Evolutionary conservation across 805 yeast species (phyloP), one percentile per base, ranked within the genome.

Genomic region (Ogataea pini): DNA sequence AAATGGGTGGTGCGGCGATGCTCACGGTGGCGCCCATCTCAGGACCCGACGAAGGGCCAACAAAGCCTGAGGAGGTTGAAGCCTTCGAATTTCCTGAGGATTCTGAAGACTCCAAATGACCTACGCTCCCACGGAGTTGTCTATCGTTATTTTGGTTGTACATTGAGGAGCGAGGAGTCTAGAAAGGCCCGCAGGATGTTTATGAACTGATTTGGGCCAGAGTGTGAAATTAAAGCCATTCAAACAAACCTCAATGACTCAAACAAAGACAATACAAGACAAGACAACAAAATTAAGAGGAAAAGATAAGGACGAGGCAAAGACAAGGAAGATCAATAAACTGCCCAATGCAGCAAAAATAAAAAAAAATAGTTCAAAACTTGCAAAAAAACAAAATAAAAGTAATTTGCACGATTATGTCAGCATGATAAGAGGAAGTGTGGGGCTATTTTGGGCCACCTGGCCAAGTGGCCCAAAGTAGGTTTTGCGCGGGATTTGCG

Each of bases 401-500:
- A 31, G 14, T 28, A 28, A 12, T 7, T 28, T 28, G 14, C n/a
- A 28, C n/a, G 31, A 28, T 31, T 31, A 31, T 14, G 34, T 31
- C 34, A 31, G 34, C 34, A 31, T 16, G 34, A 31, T 31, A 31
- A 31, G 18, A 14, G 17, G 17, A n/a, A 28, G 13, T 28, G 32
- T 22, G 25, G 25, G 8, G 32, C 32, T n/a, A n/a, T 34, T 34
- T 18, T 34, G 24, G 9, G 38, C 38, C 24, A 34, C 8, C 5
- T 12, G n/a, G n/a, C n/a, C n/a, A n/a, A n/a, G 16, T 36, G 39
- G 41, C 31, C 31, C 20, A 13, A 37, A 37, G 6, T 18, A 13
- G 24, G 37, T 16, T 17, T 36, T 20, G 39, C 39, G 27, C 27
- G 39, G 39, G 39, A 36, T 19, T 31, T 8, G 25, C 25, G 25